Evolutionary conservation across 2,329 filamentous ascomycete genomes (phyloP), one percentile per base, ranked within the genome.

Genomic region (Fusarium hainanense): DNA sequence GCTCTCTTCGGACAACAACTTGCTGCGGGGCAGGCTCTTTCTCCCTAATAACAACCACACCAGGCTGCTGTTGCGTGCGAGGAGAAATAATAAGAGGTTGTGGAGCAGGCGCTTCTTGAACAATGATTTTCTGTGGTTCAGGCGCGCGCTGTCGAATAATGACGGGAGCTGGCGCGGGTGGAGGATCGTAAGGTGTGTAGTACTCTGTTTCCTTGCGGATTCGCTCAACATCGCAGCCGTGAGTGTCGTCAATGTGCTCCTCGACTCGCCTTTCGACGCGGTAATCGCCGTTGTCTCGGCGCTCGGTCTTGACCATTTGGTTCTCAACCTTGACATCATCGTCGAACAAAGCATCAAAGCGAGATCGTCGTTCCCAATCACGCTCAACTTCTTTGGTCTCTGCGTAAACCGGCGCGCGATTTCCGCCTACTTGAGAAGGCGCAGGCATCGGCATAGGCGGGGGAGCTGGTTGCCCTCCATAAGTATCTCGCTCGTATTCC

Each of bases 131-230:
- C 74, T 89, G 87, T 4, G 83, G 82, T 74, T 89, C 86, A 4
- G 83, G 82, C 2, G 84, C 82, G 52, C 84, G 82, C 71, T 87
- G 85, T 54, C 87, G 86, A 67, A 89, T 87, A 57, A 89, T 81
- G 63, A 89, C 84, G 7, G 87, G 87, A 20, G 72, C 57, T 37
- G 73, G 73, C 4, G 82, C 76, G 7, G 82, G 82, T 12, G 83
- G 78, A 14, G 85, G 84, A 23, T 86, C 82, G 27, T 83, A 80
- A 5, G 84, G 84, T 46, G 84, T 80, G 72, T 86, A 90, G 76
- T 89, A 90, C 70, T 90, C 88, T 4, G 87, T 88, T 75, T 90
- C 88, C 76, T 85, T 86, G 73, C 85, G 85, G 74, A 88, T 89
- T 74, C 83, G 84, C 75, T 90, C 88, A 43, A 89, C 74, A 20